Conservation (phyloP, 768 basidiomycete species). For the Auriscalpium orientale region DNA sequence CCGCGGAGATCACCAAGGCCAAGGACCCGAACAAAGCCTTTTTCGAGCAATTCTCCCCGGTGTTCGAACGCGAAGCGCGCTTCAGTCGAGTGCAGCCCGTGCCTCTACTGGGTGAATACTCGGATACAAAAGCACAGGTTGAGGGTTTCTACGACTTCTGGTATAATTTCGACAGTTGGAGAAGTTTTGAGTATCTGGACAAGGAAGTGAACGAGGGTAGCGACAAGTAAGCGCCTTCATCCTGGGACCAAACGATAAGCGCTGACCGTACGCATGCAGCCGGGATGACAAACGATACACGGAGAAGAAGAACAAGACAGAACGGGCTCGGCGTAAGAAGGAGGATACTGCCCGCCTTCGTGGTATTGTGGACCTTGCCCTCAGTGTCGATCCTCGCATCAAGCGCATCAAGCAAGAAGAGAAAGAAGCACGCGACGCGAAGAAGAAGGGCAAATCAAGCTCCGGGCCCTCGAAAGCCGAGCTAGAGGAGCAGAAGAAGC, state of each 20-base stretch:
- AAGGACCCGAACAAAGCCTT: slow-evolving; percentile 51
- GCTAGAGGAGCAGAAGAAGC: slow-evolving; percentile 50
- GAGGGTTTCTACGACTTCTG: slow-evolving; percentile 97
- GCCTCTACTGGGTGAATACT: slow-evolving; percentile 64
- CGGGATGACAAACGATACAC: slow-evolving; percentile 99
- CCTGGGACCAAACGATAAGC: background rate
- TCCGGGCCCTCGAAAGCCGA: slow-evolving; percentile 40
- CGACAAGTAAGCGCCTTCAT: slow-evolving; percentile 58
- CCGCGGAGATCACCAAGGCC: slow-evolving; percentile 45
- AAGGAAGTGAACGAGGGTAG: slow-evolving; percentile 98
- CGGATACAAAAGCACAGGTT: slow-evolving; percentile 73
- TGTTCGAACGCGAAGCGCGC: slow-evolving; percentile 86
- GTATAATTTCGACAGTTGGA: slow-evolving; percentile 99
- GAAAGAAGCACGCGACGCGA: slow-evolving; percentile 88
- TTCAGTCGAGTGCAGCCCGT: slow-evolving; percentile 86
- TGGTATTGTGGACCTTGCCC: slow-evolving; percentile 76
- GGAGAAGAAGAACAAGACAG: slow-evolving; percentile 99
- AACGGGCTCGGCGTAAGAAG: slow-evolving; percentile 94
- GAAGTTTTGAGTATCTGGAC: slow-evolving; percentile 95
- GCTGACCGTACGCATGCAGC: slow-evolving; percentile 29
- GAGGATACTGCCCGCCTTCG: slow-evolving; percentile 91
- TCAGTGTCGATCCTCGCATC: slow-evolving; percentile 86
- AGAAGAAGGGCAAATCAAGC: slow-evolving; percentile 57
- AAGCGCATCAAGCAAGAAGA: slow-evolving; percentile 95
- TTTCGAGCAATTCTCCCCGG: slow-evolving; percentile 66